phyloP scores from a whole-genome alignment of 2,329 filamentous ascomycete genomes.

The Beauveria varroae region DNA sequence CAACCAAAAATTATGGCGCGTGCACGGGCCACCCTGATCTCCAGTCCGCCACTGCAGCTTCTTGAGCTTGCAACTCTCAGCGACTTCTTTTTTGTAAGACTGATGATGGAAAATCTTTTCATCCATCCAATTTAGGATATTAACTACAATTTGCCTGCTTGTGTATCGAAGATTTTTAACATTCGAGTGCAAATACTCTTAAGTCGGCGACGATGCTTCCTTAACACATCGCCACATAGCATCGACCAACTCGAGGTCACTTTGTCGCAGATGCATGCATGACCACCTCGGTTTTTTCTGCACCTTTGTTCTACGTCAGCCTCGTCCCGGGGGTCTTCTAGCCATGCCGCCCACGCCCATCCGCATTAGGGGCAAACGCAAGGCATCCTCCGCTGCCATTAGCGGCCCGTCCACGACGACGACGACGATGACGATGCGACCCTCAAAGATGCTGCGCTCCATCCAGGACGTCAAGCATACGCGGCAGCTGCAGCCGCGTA shows the following conservation, averaged over 20 bases:
- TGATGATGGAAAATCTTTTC: not conserved
- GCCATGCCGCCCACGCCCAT: conserved; percentile 43
- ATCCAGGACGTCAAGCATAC: conserved; percentile 22
- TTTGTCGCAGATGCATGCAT: not conserved
- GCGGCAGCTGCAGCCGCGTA: conserved; percentile 19
- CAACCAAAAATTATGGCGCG: conserved; percentile 2
- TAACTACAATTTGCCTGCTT: no score
- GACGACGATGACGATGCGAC: not conserved
- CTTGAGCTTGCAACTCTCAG: not conserved
- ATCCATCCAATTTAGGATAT: no score
- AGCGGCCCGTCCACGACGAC: not conserved
- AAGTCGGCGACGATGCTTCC: not conserved
- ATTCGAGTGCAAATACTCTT: no score
- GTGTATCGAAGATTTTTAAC: no score
- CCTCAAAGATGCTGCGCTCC: conserved; percentile 4
- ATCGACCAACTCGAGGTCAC: not conserved
- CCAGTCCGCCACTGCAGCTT: not conserved
- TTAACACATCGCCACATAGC: not conserved
- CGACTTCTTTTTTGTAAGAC: no score
- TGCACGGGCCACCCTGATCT: conserved; percentile 1
- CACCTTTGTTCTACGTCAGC: not conserved
- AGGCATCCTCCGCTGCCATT: conserved; percentile 13
- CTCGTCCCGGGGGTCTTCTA: not conserved
- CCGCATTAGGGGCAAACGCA: conserved; percentile 39
- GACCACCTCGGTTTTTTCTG: not conserved